Percentiles rank a stretch among this genome's conserved stretches.
Evolutionary conservation across 2,329 filamentous ascomycete species (phyloP).

Genomic region (Orbilia blumenaviensis): DNA sequence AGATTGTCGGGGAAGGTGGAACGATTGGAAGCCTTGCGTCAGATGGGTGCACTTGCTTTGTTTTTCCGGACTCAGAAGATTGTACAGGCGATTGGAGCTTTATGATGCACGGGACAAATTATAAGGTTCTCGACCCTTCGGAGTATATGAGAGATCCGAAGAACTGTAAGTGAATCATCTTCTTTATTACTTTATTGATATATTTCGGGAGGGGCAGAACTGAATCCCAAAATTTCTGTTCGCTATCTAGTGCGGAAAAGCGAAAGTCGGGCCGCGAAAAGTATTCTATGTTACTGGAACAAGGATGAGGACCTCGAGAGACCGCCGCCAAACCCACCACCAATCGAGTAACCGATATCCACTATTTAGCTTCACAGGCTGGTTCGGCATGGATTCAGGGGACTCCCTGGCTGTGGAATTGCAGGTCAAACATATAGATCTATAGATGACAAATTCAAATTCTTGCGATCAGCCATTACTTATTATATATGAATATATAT

Average conservation of each 20-base stretch:
- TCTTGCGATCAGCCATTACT: no score
- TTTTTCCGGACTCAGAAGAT: not conserved
- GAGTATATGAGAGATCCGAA: not conserved
- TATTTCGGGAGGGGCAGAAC: not conserved
- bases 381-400: no score
- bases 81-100: not conserved
- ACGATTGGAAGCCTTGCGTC: conserved; percentile 2
- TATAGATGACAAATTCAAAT: no score
- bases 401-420: no score
- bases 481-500: no score
- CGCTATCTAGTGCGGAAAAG: not conserved
- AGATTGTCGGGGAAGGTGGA: not conserved
- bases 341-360: not conserved
- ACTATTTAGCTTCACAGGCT: no score
- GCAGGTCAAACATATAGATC: no score
- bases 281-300: conserved; percentile 5
- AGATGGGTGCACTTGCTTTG: not conserved
- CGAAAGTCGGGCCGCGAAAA: not conserved
- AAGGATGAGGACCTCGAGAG: not conserved
- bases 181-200: not conserved
- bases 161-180: not conserved
- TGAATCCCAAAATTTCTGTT: not conserved
- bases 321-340: not conserved
- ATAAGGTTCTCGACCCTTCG: not conserved
- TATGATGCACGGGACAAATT: not conserved